Base-by-base conservation (phyloP, 257 asterid genomes). In the Knoxia roxburghii region DNA sequence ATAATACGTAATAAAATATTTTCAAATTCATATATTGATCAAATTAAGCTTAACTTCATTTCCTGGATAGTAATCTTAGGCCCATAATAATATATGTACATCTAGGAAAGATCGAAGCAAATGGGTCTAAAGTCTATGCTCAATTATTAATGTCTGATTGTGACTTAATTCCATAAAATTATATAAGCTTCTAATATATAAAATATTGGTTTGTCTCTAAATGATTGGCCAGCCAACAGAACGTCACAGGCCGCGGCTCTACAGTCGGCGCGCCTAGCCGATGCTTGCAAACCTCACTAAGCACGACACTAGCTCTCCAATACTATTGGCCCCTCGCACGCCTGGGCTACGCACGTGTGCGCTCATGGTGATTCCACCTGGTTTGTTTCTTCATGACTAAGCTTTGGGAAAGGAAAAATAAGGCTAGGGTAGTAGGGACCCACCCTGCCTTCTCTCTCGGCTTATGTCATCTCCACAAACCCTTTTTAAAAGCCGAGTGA, bases 301-400 rank as follows among this genome's bases (percentile, higher is more conserved):
- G 72, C 72, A 51, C 51, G 30, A 21, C 24, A n/a, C n/a, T n/a
- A n/a, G n/a, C 48, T 23, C 59, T 66, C 30, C 51, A 62, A 57
- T 40, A 15, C 69, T 46, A 77, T 73, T 62, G 77, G 77, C 73
- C 74, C 27, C 45, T 56, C 68, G 39, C 43, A 66, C 37, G 46
- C 46, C 43, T 20, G 39, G 23, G 15, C 0, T 0, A 3, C 77
- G 61, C 87, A 80, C 80, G 87, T 78, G 79, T 67, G 67, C 39
- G n/a, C n/a, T n/a, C 65, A 39, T 0, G 15, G 0, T 18, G 48
- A 30, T n/a, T 67, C 77, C 70, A 65, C 65, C 62, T 65, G 81
- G 59, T 74, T 62, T 78, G 76, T 86, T 88, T 79, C 96, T 89
- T 91, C 96, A 60, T 79, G 86, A 80, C 83, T 80, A 91, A 85